Conservation (phyloP, 2,329 filamentous ascomycete genomes). For the Talaromyces funiculosus region DNA sequence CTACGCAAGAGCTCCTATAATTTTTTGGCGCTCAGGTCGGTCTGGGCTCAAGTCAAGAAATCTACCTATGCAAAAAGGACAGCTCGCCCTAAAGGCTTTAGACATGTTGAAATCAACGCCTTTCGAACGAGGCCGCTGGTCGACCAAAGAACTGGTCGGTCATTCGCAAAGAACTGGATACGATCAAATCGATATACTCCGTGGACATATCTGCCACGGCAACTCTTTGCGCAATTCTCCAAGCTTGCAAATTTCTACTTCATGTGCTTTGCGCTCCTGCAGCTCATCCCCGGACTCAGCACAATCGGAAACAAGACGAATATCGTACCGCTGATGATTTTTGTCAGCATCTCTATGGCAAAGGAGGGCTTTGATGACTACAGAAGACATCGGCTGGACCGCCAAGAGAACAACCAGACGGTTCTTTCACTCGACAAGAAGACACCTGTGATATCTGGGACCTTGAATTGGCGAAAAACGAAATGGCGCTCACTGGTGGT, state of each 20-base stretch:
- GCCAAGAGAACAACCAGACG: conserved; percentile 68
- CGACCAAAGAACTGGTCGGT: not conserved
- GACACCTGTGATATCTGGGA: not conserved
- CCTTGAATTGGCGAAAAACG: conserved; percentile 51
- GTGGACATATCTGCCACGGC: conserved; percentile 76
- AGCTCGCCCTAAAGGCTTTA: not conserved
- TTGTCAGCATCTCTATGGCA: conserved; percentile 71
- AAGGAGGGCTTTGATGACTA: conserved; percentile 86
- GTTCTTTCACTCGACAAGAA: conserved; percentile 49
- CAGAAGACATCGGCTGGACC: conserved; percentile 69
- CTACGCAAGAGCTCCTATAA: not conserved
- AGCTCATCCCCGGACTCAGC: conserved; percentile 76
- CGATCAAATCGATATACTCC: conserved; percentile 74
- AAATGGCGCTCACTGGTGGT: conserved; percentile 71
- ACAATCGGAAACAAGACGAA: conserved; percentile 83
- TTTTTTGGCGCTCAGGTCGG: not conserved
- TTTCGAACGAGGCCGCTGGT: conserved; percentile 1
- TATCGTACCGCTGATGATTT: conserved; percentile 68
- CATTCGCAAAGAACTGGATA: conserved; percentile 69
- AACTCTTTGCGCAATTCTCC: conserved; percentile 78
- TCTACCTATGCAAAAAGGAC: not conserved
- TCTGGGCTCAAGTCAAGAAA: not conserved
- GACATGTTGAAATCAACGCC: not conserved
- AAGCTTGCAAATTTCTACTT: conserved; percentile 91
- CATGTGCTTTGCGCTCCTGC: conserved; percentile 70